Conservation (phyloP, 1,284 basidiomycete species). For the Kalmanozyma brasiliensis region DNA sequence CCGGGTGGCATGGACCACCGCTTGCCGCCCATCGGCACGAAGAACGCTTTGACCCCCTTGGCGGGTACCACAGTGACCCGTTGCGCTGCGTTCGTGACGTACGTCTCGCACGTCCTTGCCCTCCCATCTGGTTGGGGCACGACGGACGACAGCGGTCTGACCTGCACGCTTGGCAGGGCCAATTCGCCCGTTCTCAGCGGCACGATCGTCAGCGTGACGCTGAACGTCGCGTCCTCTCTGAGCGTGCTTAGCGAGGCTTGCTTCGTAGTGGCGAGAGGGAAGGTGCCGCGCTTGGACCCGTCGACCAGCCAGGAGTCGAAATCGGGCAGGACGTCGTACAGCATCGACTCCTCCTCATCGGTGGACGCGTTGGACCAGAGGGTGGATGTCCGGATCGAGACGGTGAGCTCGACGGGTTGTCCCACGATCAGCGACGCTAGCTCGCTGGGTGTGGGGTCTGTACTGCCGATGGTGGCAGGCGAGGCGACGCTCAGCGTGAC, state of each 20-base stretch:
- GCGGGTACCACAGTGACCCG: conserved; percentile 39
- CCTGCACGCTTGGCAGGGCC: conserved; percentile 6
- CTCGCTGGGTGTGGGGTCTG: neutral
- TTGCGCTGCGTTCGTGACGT: conserved; percentile 39
- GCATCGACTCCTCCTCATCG: conserved; percentile 21
- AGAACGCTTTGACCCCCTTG: conserved; percentile 23
- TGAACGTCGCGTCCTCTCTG: neutral
- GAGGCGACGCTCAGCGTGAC: conserved; percentile 21
- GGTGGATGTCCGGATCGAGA: conserved; percentile 31
- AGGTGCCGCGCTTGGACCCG: conserved; percentile 49
- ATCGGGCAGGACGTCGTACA: conserved; percentile 57
- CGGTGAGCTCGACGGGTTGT: conserved; percentile 26
- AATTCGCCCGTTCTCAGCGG: conserved; percentile 47
- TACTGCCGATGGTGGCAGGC: too few relatives aligned
- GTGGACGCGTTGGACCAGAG: conserved; percentile 16
- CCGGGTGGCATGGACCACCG: neutral
- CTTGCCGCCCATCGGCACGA: conserved; percentile 12
- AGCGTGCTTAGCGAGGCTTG: neutral
- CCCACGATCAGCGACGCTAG: conserved; percentile 34
- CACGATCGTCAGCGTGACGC: conserved; percentile 38
- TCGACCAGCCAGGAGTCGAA: conserved; percentile 60
- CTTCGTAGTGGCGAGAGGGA: conserved; percentile 4
- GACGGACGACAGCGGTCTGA: conserved; percentile 3
- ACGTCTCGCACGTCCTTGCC: conserved; percentile 47
- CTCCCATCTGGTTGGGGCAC: neutral